Conservation (phyloP, 768 basidiomycete genomes). For the Russula abietina region DNA sequence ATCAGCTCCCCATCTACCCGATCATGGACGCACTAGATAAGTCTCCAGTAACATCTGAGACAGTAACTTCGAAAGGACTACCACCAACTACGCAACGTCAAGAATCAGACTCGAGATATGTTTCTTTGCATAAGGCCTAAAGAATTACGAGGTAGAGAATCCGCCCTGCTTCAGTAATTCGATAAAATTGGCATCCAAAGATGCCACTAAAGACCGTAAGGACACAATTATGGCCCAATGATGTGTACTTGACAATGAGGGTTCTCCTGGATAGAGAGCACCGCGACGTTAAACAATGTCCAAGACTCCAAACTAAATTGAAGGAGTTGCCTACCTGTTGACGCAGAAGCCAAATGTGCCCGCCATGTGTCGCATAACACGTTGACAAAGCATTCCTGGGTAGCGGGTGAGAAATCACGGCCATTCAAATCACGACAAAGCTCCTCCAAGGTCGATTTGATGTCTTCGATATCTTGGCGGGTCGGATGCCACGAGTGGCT, state of each 20-base stretch:
- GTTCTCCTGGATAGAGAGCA: background rate
- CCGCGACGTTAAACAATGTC: background rate
- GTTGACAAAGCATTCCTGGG: background rate
- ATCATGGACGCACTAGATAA: no score
- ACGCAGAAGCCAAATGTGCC: background rate
- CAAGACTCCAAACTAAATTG: background rate
- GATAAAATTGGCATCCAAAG: background rate
- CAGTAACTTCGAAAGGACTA: no score
- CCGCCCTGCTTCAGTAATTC: background rate
- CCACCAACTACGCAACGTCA: no score
- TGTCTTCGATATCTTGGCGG: conserved; percentile 5
- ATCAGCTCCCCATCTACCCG: no score
- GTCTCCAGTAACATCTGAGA: no score
- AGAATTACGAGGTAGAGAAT: background rate
- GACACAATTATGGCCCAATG: conserved; percentile 5
- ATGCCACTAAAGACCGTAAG: background rate
- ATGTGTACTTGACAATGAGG: background rate
- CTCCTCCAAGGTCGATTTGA: background rate
- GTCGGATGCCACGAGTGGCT: background rate
- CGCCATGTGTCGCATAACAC: background rate
- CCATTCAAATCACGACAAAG: conserved; percentile 9
- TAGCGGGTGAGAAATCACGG: background rate
- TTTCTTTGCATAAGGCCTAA: no score
- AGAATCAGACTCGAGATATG: no score
- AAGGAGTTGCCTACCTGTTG: background rate